Conservation (phyloP, 352 stramenopile species). For the Halophytophthora batemanensis region DNA sequence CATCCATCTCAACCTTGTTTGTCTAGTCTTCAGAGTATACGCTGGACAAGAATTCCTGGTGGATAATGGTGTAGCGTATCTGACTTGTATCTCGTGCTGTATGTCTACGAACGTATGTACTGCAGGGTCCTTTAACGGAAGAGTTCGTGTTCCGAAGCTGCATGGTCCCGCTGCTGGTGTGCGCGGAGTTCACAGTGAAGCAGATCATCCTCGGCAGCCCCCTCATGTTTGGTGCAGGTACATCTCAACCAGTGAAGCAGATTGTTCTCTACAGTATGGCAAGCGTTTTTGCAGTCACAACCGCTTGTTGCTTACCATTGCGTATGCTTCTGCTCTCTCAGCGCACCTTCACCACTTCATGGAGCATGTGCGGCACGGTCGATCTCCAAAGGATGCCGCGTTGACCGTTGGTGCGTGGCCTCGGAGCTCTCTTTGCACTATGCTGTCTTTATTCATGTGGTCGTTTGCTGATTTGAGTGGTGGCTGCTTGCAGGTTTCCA, state of each 20-base stretch:
- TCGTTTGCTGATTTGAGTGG: constrained; percentile 9
- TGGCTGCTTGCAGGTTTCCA: constrained; percentile 76
- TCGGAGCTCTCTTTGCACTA: background rate
- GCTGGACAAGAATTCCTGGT: background rate
- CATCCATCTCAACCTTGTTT: background rate
- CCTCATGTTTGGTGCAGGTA: constrained; percentile 93
- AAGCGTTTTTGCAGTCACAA: background rate
- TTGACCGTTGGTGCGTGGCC: constrained; percentile 67
- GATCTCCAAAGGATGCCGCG: constrained; percentile 61
- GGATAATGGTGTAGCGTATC: background rate
- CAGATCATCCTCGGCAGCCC: constrained; percentile 87
- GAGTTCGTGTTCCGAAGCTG: constrained; percentile 96
- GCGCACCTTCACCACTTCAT: constrained; percentile 86
- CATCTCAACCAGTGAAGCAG: constrained; percentile 15
- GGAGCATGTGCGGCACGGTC: constrained; percentile 71
- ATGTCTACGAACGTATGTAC: background rate
- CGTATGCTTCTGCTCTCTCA: constrained; percentile 23
- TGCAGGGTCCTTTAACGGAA: constrained; percentile 90
- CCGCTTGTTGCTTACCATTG: background rate
- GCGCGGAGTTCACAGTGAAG: constrained; percentile 67
- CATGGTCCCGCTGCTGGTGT: constrained; percentile 90
- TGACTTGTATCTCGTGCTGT: constrained; percentile 6
- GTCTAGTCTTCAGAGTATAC: background rate
- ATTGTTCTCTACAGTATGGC: background rate
- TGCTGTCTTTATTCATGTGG: background rate